phyloP scores from a whole-genome alignment of 495 filamentous ascomycete species.

The Lophium mytilinum region DNA sequence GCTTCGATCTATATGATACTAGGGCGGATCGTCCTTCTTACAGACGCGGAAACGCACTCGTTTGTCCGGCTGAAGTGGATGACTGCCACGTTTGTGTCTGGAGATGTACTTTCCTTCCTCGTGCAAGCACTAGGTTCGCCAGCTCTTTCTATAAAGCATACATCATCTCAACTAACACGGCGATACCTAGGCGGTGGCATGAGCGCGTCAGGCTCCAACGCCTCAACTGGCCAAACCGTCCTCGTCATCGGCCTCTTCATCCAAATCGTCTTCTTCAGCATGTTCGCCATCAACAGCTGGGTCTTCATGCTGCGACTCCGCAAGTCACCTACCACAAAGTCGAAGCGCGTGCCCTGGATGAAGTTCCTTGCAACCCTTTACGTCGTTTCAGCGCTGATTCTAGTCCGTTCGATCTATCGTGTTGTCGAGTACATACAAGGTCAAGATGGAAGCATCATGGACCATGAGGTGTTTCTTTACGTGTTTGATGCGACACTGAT shows the following conservation, averaged over 20 bases:
- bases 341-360: constrained; percentile 39
- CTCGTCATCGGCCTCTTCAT: constrained; percentile 36
- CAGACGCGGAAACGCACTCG: constrained; percentile 38
- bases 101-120: constrained; percentile 39
- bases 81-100: constrained; percentile 38
- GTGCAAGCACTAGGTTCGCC: constrained; percentile 31
- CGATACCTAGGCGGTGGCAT: constrained; percentile 30
- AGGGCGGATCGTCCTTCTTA: constrained; percentile 33
- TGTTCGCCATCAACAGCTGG: constrained; percentile 35
- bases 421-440: constrained; percentile 56
- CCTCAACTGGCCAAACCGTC: constrained; percentile 14
- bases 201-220: constrained; percentile 8
- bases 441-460: constrained; percentile 42
- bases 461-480: constrained; percentile 54
- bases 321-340: background rate
- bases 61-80: constrained; percentile 32
- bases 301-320: constrained; percentile 34
- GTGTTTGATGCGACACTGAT: constrained; percentile 57
- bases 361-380: constrained; percentile 47
- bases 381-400: constrained; percentile 42
- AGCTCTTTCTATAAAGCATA: background rate
- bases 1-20: constrained; percentile 40
- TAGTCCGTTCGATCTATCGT: constrained; percentile 53
- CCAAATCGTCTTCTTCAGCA: constrained; percentile 37
- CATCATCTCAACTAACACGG: background rate